Conservation (phyloP, 768 basidiomycete genomes). For the Pholiota microspora region DNA sequence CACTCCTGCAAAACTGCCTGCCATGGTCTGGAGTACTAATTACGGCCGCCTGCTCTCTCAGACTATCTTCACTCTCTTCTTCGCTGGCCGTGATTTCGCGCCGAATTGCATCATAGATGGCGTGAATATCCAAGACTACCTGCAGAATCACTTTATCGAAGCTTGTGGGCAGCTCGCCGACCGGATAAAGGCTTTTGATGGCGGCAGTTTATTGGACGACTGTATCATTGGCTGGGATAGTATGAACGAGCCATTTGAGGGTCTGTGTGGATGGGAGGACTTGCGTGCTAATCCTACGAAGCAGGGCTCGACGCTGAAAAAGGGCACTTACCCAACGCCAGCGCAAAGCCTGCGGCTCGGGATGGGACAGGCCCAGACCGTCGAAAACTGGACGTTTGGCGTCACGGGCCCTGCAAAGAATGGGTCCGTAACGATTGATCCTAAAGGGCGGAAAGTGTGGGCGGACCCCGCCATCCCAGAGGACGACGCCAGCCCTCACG, state of each 20-base stretch:
- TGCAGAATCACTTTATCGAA: conserved; percentile 72
- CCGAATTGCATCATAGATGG: conserved; percentile 90
- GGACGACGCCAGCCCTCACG: neutral
- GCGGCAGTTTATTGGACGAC: conserved; percentile 74
- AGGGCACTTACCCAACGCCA: conserved; percentile 85
- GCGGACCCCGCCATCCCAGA: conserved; percentile 32
- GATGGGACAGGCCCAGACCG: conserved; percentile 80
- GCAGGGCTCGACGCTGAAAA: conserved; percentile 76
- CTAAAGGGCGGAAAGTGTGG: conserved; percentile 81
- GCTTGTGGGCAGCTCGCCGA: conserved; percentile 79
- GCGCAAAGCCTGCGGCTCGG: conserved; percentile 82
- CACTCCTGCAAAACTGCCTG: conserved; percentile 74
- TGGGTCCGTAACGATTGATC: conserved; percentile 82
- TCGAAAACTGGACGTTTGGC: conserved; percentile 83
- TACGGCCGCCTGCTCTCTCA: conserved; percentile 86
- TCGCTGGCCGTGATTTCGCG: conserved; percentile 85
- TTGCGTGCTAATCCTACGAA: conserved; percentile 59
- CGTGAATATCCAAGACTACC: conserved; percentile 88
- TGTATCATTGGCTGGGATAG: conserved; percentile 97
- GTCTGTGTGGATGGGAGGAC: conserved; percentile 66
- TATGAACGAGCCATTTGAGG: conserved; percentile 93
- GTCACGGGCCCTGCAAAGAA: conserved; percentile 71
- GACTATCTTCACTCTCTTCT: conserved; percentile 94
- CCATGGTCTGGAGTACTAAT: conserved; percentile 98
- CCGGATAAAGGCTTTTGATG: conserved; percentile 56